A percentile compares a stretch with the other conserved stretches of the same genome.
phyloP scores from a whole-genome alignment of 1,139 yeast genomes.

The Hansenula anomala region DNA sequence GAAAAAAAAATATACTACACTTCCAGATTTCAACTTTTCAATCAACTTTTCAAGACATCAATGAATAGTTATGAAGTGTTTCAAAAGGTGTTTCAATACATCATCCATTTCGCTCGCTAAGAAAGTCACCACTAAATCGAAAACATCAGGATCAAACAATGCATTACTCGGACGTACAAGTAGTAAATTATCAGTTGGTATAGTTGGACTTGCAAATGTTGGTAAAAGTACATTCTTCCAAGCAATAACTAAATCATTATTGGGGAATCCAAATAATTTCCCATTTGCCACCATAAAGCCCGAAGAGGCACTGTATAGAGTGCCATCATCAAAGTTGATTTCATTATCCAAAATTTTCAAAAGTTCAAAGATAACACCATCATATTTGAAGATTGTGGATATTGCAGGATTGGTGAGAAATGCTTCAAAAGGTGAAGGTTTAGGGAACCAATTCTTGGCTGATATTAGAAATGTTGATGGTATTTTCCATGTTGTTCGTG shows the following conservation, averaged over 20 bases:
- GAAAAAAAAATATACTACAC: too few species aligned
- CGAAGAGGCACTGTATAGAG: conserved; percentile 57
- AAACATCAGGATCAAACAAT: conserved; percentile 2
- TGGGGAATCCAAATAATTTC: conserved; percentile 76
- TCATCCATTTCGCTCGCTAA: conserved; percentile 7
- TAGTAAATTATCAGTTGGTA: conserved; percentile 49
- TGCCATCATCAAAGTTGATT: too few species aligned
- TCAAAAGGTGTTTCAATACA: conserved; percentile 5
- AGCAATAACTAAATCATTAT: conserved; percentile 62
- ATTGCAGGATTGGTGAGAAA: conserved; percentile 75
- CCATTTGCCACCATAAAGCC: conserved; percentile 81
- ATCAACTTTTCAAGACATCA: too few species aligned
- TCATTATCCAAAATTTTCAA: conserved; percentile 39
- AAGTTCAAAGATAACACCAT: conserved; percentile 48
- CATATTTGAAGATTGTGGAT: conserved; percentile 58
- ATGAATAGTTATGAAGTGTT: neutral
- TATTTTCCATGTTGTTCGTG: conserved; percentile 65
- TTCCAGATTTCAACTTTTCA: too few species aligned
- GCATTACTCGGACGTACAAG: conserved; percentile 48
- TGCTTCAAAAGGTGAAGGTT: conserved; percentile 72
- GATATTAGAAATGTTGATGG: conserved; percentile 76
- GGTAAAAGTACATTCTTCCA: conserved; percentile 70
- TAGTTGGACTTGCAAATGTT: conserved; percentile 74
- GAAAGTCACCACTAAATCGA: conserved; percentile 7
- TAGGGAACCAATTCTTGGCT: conserved; percentile 68